Evolutionary conservation across 305 asterid genomes (phyloP), one percentile per base, ranked within the genome.

Genomic region (Rubia occidens): DNA sequence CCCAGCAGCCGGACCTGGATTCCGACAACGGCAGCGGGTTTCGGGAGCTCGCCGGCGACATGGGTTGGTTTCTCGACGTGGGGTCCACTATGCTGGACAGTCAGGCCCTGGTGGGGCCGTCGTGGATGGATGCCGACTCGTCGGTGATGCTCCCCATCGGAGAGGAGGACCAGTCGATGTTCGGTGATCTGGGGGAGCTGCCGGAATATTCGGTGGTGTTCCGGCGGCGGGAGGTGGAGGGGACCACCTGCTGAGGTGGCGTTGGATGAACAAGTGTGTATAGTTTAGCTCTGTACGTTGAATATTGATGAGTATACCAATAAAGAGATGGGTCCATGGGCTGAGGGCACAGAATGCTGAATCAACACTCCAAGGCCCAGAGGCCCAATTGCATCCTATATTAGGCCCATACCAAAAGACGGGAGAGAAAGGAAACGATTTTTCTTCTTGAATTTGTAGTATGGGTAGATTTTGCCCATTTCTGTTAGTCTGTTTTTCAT

Each of bases 181-280:
- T 82, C 15, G 95, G 95, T 8, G 97, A 90, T 66, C 90, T 90
- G 0, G 95, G 91, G 2, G 97, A 88, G 81, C 69, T 90, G 80
- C 95, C 97, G 60, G 97, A 90, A 62, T 90, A 76, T 18, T 78
- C 90, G 3, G 72, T 82, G 80, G 95, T 88, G 66, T 85, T 88
- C 83, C 84, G 88, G 72, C 82, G 80, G n/a, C 29, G 43, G 17
- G 14, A 59, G 14, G 55, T 66, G 24, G 73, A 18, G 9, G 78
- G 74, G 68, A 72, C 85, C 10, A 74, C 89, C 24, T 84, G 86
- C 55, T 81, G 77, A 11, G 83, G 77, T 3, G 10, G 78, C 83
- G 61, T 71, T 79, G 54, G 79, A 80, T 72, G 86, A 60, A 66
- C 32, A 61, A 26, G 60, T 29, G 66, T 76, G 72, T 64, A 76